A percentile compares a stretch with the other conserved stretches of the same genome.
These are phyloP conservation scores for Suhomyces faveliae DNA, from an alignment of 805 yeast genomes.

Conservation along the genomic window DNA sequence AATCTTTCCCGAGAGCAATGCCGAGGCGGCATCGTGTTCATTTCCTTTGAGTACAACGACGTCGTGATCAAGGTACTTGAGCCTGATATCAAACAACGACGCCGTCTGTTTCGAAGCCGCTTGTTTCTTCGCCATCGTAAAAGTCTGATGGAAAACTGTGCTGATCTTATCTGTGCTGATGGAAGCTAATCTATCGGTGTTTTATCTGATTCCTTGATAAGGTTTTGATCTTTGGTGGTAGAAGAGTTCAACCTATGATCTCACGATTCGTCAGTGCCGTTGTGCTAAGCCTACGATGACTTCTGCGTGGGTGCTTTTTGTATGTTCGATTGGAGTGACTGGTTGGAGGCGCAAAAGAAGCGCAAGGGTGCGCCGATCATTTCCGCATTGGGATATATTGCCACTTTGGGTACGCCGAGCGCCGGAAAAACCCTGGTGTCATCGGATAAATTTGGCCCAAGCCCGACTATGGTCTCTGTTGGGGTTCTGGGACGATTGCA, in stretches of 20 bases:
- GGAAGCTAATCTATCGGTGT: background rate
- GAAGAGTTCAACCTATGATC: no score
- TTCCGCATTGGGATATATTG: background rate
- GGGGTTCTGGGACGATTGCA: no score
- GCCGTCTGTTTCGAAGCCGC: conserved; percentile 23
- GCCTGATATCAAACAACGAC: conserved; percentile 48
- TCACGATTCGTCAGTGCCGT: no score
- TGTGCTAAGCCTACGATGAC: no score
- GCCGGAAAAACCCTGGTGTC: background rate
- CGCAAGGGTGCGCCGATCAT: background rate
- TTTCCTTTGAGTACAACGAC: conserved; percentile 80
- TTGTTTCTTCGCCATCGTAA: conserved; percentile 22
- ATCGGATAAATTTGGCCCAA: background rate
- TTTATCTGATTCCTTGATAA: background rate
- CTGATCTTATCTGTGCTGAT: no score
- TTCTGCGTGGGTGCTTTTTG: no score
- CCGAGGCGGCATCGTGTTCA: conserved; percentile 74
- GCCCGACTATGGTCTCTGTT: no score
- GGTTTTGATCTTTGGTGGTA: background rate
- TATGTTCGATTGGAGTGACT: background rate
- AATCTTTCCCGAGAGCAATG: conserved; percentile 71
- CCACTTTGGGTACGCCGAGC: background rate
- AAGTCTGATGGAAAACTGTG: no score
- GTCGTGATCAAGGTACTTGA: conserved; percentile 69
- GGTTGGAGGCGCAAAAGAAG: background rate